These are phyloP conservation scores for Platanus orientalis DNA, from an alignment of 164 flowering plant species.

Conservation along the genomic window DNA sequence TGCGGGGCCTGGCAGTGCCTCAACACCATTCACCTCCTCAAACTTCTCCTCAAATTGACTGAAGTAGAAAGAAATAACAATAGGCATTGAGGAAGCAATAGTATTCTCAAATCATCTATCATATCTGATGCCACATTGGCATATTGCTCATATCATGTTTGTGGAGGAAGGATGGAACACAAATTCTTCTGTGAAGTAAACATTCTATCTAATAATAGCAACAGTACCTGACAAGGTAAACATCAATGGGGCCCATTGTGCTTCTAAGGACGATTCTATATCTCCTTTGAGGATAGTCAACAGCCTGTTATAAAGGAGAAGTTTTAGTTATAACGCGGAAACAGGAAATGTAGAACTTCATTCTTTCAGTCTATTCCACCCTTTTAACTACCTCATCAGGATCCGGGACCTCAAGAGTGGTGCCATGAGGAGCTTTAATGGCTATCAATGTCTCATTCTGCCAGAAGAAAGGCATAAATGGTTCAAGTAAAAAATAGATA, in stretches of 20 bases:
- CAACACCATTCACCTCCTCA: slow-evolving; percentile 52
- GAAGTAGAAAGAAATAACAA: background rate
- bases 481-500: background rate
- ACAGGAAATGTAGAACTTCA: background rate
- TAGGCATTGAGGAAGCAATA: background rate
- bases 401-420: slow-evolving; percentile 95
- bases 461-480: slow-evolving; percentile 11
- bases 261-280: slow-evolving; percentile 79
- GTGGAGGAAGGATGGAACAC: background rate
- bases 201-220: background rate
- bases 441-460: slow-evolving; percentile 94
- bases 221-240: slow-evolving; percentile 78
- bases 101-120: background rate
- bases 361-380: slow-evolving; percentile 10
- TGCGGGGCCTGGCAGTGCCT: slow-evolving; percentile 35
- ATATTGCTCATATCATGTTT: background rate
- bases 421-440: slow-evolving; percentile 97
- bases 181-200: too few species aligned
- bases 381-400: slow-evolving; percentile 83
- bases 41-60: slow-evolving; percentile 86
- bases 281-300: slow-evolving; percentile 74
- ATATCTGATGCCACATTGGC: background rate
- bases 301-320: slow-evolving; percentile 36
- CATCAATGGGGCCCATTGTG: slow-evolving; percentile 83
- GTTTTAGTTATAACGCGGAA: background rate